phyloP scores from a whole-genome alignment of 2,329 filamentous ascomycete genomes.

The Stagonosporopsis vannaccii region DNA sequence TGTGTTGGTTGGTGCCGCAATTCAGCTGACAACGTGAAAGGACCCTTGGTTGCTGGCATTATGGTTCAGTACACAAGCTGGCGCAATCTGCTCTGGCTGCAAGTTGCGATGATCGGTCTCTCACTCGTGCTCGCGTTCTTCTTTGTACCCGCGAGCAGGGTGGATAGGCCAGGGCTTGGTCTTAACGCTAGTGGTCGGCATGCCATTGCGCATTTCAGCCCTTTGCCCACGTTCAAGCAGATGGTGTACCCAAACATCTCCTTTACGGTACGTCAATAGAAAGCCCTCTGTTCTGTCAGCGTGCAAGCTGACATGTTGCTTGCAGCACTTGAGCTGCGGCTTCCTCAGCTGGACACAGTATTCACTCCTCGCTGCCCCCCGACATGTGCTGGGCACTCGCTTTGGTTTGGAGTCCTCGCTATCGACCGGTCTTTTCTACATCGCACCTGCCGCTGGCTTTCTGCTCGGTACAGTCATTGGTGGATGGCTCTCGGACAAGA shows the following conservation, averaged over 20 bases:
- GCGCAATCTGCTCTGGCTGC: conserved; percentile 45
- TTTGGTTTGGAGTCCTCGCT: conserved; percentile 28
- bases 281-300: neutral
- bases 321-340: conserved; percentile 28
- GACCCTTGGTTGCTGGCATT: conserved; percentile 42
- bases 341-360: conserved; percentile 32
- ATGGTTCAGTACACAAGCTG: conserved; percentile 42
- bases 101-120: conserved; percentile 40
- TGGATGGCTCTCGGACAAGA: conserved; percentile 29
- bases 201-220: conserved; percentile 28
- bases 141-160: conserved; percentile 23
- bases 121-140: conserved; percentile 37
- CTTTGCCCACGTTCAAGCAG: conserved; percentile 26
- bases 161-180: conserved; percentile 9
- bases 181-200: conserved; percentile 14
- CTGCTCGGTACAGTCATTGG: conserved; percentile 28
- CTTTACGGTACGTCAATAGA: conserved; percentile 24
- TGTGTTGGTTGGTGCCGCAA: neutral
- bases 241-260: conserved; percentile 34
- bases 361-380: conserved; percentile 25
- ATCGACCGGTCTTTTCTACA: conserved; percentile 29
- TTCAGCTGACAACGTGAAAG: conserved; percentile 11
- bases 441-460: conserved; percentile 29
- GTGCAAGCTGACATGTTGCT: neutral
- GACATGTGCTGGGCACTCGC: conserved; percentile 23